Evolutionary conservation across 148 eudicot species (phyloP).

Genomic region (Suaeda aralocaspica): DNA sequence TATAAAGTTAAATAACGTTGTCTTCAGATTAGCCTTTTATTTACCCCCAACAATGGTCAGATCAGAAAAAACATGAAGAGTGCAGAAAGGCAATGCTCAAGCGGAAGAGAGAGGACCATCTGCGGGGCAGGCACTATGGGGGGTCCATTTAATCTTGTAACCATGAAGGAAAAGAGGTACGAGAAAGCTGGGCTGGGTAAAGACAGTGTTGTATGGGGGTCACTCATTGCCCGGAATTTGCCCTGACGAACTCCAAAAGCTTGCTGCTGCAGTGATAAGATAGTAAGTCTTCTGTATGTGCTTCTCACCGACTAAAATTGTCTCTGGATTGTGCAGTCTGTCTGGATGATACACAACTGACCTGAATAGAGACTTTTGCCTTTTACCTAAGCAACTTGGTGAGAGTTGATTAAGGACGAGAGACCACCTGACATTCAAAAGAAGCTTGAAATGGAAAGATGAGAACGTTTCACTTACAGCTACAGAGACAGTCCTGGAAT

Average conservation of each 20-base stretch:
- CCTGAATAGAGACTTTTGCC: not conserved
- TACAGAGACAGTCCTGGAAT: not conserved
- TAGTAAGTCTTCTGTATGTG: slow-evolving; percentile 53
- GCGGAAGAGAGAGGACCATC: slow-evolving; percentile 85
- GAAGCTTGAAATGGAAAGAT: not conserved
- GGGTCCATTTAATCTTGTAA: slow-evolving; percentile 82
- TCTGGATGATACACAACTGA: not conserved
- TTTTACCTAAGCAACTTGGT: not conserved
- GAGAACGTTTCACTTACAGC: too few relatives aligned
- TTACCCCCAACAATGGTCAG: not conserved
- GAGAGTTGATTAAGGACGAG: not conserved
- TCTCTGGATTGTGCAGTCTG: not conserved
- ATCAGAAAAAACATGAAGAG: slow-evolving; percentile 7
- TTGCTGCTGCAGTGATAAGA: slow-evolving; percentile 84
- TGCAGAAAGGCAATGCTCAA: slow-evolving; percentile 56
- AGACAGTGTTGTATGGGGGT: slow-evolving; percentile 82
- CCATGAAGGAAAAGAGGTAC: slow-evolving; percentile 70
- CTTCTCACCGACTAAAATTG: not conserved
- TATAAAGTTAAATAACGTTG: not conserved
- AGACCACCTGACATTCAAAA: too few relatives aligned
- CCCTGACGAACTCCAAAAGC: slow-evolving; percentile 92
- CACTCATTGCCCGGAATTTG: slow-evolving; percentile 98
- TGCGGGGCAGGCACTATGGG: slow-evolving; percentile 93
- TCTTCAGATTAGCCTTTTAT: not conserved
- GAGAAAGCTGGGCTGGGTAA: slow-evolving; percentile 72